Conservation (phyloP, 225 moss, liverwort and hornwort species). For the Marchantia polymorpha region DNA sequence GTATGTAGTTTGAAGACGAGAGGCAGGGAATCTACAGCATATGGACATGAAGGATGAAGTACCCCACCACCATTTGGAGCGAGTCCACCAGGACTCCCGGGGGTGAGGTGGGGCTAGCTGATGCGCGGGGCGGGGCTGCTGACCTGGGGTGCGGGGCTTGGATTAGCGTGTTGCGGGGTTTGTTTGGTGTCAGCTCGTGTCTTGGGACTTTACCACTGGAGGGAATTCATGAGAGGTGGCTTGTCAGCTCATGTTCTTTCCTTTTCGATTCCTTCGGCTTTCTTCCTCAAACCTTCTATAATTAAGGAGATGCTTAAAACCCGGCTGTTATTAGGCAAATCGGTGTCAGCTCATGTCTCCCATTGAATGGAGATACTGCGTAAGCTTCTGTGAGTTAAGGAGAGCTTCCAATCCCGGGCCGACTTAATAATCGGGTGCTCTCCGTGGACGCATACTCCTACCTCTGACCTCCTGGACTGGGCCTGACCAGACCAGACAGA, state of each 20-base stretch:
- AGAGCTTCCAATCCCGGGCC: neutral
- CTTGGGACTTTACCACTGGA: neutral
- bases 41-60: neutral
- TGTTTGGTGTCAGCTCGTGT: conserved; percentile 11
- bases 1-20: conserved; percentile 9
- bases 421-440: neutral
- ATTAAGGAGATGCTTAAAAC: conserved; percentile 10
- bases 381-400: neutral
- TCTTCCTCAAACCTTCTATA: conserved; percentile 6
- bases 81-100: neutral
- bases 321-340: neutral
- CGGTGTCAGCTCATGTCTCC: conserved; percentile 18
- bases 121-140: neutral
- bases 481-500: neutral
- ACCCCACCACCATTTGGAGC: neutral
- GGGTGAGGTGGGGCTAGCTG: no score
- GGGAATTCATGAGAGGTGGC: neutral
- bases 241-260: conserved; percentile 9
- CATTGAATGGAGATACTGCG: neutral
- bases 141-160: neutral
- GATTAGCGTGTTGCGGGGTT: conserved; percentile 13
- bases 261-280: neutral
- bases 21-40: neutral
- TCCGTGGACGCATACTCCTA: neutral
- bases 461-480: neutral